A percentile compares a stretch with the other conserved stretches of the same genome.
Conservation (phyloP, 495 filamentous ascomycete species). For the Podospora comata region DNA sequence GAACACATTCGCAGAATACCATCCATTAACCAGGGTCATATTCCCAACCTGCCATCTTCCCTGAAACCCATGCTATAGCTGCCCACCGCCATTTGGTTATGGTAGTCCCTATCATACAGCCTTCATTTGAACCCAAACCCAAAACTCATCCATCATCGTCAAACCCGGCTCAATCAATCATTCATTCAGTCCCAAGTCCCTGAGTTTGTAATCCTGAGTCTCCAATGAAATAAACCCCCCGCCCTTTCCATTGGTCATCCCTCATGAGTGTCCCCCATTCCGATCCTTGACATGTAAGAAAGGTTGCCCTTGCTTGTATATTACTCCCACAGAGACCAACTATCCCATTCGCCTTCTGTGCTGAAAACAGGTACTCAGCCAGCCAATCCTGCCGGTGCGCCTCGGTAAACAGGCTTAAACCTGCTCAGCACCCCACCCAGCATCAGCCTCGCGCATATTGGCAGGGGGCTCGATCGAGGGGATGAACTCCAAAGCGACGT, state of each 20-base stretch:
- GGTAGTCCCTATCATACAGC: constrained; percentile 2
- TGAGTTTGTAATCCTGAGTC: neutral
- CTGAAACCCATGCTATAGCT: neutral
- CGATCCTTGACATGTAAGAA: neutral
- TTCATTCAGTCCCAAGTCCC: neutral
- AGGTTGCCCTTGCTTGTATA: neutral
- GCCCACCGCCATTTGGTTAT: neutral
- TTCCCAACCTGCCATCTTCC: neutral
- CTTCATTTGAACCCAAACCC: neutral
- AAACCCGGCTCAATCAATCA: neutral
- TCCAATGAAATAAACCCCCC: neutral
- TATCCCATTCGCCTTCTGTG: neutral
- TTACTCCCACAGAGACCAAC: neutral
- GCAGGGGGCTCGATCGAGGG: constrained; percentile 95
- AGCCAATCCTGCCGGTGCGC: too few species aligned
- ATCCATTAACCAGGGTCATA: constrained; percentile 1
- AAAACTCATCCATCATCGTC: neutral
- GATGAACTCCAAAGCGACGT: constrained; percentile 85
- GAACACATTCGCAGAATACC: too few species aligned
- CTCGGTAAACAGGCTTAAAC: constrained; percentile 54
- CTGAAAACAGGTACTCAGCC: too few species aligned
- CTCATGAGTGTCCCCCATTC: neutral
- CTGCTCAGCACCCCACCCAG: constrained; percentile 87
- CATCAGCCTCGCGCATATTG: constrained; percentile 93
- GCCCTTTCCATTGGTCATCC: neutral